These are phyloP conservation scores for Xanthoconium purpureum DNA, from an alignment of 768 basidiomycete genomes.

Conservation along the genomic window DNA sequence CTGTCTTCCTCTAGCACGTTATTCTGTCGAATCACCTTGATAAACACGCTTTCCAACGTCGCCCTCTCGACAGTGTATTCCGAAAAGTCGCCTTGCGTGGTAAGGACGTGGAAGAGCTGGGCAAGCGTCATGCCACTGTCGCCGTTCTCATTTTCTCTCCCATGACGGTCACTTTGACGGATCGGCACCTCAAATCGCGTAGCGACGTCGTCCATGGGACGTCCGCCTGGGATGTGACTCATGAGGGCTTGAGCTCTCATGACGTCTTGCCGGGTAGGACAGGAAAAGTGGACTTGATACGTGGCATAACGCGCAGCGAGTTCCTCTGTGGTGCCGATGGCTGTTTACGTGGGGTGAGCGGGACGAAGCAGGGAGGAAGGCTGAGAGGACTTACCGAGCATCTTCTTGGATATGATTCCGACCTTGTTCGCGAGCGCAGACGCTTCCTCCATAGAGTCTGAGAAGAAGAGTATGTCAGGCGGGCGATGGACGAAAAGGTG, in stretches of 20 bases:
- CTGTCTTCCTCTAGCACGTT: slow-evolving; percentile 51
- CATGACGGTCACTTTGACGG: no score
- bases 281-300: slow-evolving; percentile 76
- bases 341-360: slow-evolving; percentile 29
- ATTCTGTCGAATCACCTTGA: slow-evolving; percentile 66
- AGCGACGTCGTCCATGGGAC: slow-evolving; percentile 69
- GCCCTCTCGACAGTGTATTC: slow-evolving; percentile 73
- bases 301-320: slow-evolving; percentile 65
- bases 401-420: slow-evolving; percentile 67
- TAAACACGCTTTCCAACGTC: slow-evolving; percentile 67
- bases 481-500: no score
- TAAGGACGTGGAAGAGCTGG: slow-evolving; percentile 54
- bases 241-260: slow-evolving; percentile 56
- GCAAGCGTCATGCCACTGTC: slow-evolving; percentile 44
- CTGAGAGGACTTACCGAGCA: slow-evolving; percentile 48
- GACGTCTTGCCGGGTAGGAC: slow-evolving; percentile 60
- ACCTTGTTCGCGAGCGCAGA: slow-evolving; percentile 74
- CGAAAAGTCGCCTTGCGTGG: slow-evolving; percentile 49
- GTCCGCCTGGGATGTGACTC: slow-evolving; percentile 58
- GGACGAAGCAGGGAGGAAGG: background rate
- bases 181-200: slow-evolving; percentile 75
- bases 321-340: slow-evolving; percentile 62
- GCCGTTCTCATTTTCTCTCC: no score
- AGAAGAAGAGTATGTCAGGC: background rate
- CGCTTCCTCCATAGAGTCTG: slow-evolving; percentile 84